Conservation (phyloP, 2,329 filamentous ascomycete genomes). For the Westerdykella ornata region DNA sequence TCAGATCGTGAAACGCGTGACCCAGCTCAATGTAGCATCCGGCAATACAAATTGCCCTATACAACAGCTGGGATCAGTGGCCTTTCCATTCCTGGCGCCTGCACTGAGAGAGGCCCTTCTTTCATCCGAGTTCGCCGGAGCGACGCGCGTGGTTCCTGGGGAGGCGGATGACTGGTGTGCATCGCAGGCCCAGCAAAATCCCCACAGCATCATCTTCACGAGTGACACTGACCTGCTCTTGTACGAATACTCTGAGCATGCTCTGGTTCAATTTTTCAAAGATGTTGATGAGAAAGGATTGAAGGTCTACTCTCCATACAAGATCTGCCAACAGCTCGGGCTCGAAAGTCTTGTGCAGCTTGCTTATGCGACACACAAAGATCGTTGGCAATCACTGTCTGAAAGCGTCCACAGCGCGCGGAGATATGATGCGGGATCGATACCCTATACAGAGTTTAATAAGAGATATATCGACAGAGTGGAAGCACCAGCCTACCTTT, state of each 20-base stretch:
- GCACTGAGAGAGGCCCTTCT: slow-evolving; percentile 65
- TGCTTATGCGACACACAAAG: slow-evolving; percentile 37
- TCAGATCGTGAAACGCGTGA: slow-evolving; percentile 52
- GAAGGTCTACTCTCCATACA: slow-evolving; percentile 39
- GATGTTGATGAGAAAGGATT: slow-evolving; percentile 49
- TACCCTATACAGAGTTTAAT: slow-evolving; percentile 25
- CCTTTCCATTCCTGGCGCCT: slow-evolving; percentile 67
- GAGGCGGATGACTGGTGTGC: slow-evolving; percentile 85
- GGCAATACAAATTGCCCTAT: slow-evolving; percentile 24
- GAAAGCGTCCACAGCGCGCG: slow-evolving; percentile 23
- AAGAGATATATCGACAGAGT: slow-evolving; percentile 19
- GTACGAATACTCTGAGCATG: slow-evolving; percentile 58
- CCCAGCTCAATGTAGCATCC: slow-evolving; percentile 39
- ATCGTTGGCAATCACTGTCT: slow-evolving; percentile 25
- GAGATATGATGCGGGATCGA: slow-evolving; percentile 11
- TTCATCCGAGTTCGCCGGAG: slow-evolving; percentile 36
- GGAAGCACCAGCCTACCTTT: slow-evolving; percentile 5
- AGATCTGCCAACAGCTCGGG: slow-evolving; percentile 43
- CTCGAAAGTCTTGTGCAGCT: slow-evolving; percentile 37
- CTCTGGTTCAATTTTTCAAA: slow-evolving; percentile 61
- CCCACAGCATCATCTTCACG: slow-evolving; percentile 62
- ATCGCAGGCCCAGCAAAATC: slow-evolving; percentile 48
- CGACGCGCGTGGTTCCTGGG: slow-evolving; percentile 61
- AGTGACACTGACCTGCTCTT: slow-evolving; percentile 83
- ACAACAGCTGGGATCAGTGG: slow-evolving; percentile 31